Evolutionary conservation across 2,329 filamentous ascomycete genomes (phyloP).

Genomic region (Pochonia chlamydosporia): DNA sequence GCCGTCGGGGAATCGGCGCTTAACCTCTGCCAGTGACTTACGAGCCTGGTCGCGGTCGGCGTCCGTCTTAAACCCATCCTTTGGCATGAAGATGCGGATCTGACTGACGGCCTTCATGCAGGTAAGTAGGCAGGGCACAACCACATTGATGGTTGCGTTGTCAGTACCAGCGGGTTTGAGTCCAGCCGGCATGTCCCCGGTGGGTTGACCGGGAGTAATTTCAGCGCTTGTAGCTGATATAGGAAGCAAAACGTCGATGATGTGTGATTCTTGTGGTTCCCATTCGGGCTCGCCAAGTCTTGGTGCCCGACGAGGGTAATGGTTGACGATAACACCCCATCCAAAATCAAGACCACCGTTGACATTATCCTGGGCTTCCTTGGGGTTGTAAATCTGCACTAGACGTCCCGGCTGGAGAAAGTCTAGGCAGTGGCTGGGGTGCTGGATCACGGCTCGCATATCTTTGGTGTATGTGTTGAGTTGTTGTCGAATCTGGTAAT

Average conservation of each 20-base stretch:
- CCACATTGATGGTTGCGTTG: conserved; percentile 21
- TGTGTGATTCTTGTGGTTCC: conserved; percentile 67
- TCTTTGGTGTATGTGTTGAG: conserved; percentile 79
- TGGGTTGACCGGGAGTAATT: conserved; percentile 30
- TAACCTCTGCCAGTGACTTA: conserved; percentile 70
- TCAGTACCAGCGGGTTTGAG: conserved; percentile 34
- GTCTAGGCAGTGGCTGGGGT: conserved; percentile 77
- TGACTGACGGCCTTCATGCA: conserved; percentile 82
- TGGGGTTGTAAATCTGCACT: conserved; percentile 73
- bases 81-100: conserved; percentile 75
- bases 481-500: conserved; percentile 84
- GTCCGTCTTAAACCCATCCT: conserved; percentile 59
- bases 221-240: conserved; percentile 46
- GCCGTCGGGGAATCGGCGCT: conserved; percentile 86
- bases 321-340: conserved; percentile 86
- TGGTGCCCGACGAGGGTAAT: conserved; percentile 56
- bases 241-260: conserved; percentile 75
- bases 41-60: conserved; percentile 63
- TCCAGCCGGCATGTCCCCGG: conserved; percentile 53
- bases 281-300: conserved; percentile 65
- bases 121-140: conserved; percentile 75
- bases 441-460: conserved; percentile 86
- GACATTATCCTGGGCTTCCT: conserved; percentile 35
- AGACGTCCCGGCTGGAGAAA: conserved; percentile 86
- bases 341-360: conserved; percentile 63